Evolutionary conservation across 2,329 filamentous ascomycete genomes (phyloP), one percentile per base, ranked within the genome.

Genomic region (Venturia oleaginea): DNA sequence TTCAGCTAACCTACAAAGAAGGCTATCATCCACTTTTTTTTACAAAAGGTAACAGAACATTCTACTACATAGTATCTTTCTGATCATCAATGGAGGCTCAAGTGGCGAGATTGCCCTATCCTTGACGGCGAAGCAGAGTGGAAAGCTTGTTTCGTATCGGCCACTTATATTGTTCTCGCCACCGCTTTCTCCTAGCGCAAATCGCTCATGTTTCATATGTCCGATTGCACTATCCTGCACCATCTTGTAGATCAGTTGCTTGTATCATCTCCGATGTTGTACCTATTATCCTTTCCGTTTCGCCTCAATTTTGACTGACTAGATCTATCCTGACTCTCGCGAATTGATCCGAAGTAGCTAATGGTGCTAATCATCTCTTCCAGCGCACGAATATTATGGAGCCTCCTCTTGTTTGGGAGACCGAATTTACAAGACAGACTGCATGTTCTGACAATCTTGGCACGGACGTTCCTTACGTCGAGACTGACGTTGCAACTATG

Each of bases 191-290:
- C 51, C 51, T 7, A 8, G 51, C 51, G 30, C 27, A 30, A 57
- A 34, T 57, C 51, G 19, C 27, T 57, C 51, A 34, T n/a, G 51
- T 57, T 57, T 57, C 51, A 57, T 11, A 57, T 34, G 34, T 34
- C 51, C 27, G 27, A 34, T 30, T 32, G n/a, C 51, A 34, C 30
- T 34, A 32, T 57, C 51, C 51, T 30, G 30, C 51, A 19, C 30
- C 51, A 34, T 34, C 51, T 57, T 34, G 51, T 22, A 32, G 30
- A 57, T 57, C 30, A 10, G 24, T 17, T 57, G 51, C 30, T 34
- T 57, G 15, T 34, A 4, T 57, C 34, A n/a, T 57, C 34, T 30
- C 30, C 51, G 6, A 19, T n/a, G 10, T 3, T n/a, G n/a, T 22
- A 6, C 11, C 13, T 3, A 34, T 24, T 6, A 4, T 34, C 11